Conservation (phyloP, 306 rosid genomes). For the Rosa multiflora region DNA sequence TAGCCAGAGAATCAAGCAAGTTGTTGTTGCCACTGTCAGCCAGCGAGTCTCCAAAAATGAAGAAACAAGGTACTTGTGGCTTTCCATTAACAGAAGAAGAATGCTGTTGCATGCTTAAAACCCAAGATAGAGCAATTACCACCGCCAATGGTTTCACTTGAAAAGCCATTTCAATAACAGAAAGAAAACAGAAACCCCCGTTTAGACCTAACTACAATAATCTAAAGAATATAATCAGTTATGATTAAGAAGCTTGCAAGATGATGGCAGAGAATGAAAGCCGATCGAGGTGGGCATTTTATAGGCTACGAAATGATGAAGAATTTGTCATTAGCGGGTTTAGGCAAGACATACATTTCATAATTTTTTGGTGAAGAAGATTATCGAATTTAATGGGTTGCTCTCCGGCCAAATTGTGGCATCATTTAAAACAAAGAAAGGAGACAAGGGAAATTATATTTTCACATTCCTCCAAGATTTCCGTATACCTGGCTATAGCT, state of each 20-base stretch:
- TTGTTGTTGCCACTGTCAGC: constrained; percentile 73
- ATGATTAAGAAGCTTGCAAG: neutral
- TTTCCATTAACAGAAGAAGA: constrained; percentile 41
- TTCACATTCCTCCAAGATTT: neutral
- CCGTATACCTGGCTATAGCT: neutral
- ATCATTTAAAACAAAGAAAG: neutral
- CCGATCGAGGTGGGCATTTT: neutral
- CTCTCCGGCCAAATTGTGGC: neutral
- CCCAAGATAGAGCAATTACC: constrained; percentile 11
- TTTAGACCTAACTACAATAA: neutral
- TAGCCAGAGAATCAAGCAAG: constrained; percentile 37
- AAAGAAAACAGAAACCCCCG: neutral
- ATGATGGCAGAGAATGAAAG: neutral
- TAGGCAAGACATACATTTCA: neutral
- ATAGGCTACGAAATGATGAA: neutral
- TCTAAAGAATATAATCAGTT: neutral
- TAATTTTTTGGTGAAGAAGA: neutral
- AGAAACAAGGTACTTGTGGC: constrained; percentile 74
- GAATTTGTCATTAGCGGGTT: neutral
- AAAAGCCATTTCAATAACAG: neutral
- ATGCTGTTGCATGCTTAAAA: neutral
- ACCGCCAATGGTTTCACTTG: neutral
- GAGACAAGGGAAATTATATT: neutral
- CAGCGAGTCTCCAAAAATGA: constrained; percentile 72
- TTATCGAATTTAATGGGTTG: neutral